These are phyloP conservation scores for Dictyostelium intermedium DNA, from an alignment of 78 protist species.

Conservation along the genomic window DNA sequence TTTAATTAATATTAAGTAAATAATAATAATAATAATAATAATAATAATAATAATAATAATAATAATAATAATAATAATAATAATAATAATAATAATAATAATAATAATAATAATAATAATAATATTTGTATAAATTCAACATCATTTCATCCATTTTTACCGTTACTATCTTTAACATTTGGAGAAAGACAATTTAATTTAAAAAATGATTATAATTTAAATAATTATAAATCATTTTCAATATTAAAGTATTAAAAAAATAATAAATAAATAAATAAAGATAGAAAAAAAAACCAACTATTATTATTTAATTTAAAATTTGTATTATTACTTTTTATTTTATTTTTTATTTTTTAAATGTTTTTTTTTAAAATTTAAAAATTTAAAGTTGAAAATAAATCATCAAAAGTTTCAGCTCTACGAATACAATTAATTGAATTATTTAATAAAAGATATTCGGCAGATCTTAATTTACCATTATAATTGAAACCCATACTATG, in stretches of 20 bases:
- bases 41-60: too few relatives aligned
- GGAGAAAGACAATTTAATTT: constrained; percentile 52
- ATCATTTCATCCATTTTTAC: constrained; percentile 28
- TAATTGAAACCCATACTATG: constrained; percentile 78
- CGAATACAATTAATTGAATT: constrained; percentile 26
- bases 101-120: not conserved
- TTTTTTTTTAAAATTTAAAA: not conserved
- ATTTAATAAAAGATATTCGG: constrained; percentile 27
- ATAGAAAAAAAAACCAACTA: not conserved
- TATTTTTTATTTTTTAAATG: not conserved
- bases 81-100: too few relatives aligned
- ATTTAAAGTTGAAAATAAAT: constrained; percentile 52
- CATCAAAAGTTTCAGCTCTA: constrained; percentile 68
- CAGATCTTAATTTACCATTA: constrained; percentile 69
- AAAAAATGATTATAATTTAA: not conserved
- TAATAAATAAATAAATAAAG: not conserved
- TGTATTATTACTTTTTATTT: not conserved
- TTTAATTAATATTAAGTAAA: too few relatives aligned
- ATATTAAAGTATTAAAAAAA: not conserved
- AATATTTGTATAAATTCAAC: not conserved
- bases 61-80: not conserved
- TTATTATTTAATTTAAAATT: too few relatives aligned
- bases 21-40: too few relatives aligned
- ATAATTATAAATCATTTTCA: not conserved
- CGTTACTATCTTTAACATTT: not conserved